Base-by-base conservation (phyloP, 2,329 filamentous ascomycete species). In the Plectosphaerella plurivora region DNA sequence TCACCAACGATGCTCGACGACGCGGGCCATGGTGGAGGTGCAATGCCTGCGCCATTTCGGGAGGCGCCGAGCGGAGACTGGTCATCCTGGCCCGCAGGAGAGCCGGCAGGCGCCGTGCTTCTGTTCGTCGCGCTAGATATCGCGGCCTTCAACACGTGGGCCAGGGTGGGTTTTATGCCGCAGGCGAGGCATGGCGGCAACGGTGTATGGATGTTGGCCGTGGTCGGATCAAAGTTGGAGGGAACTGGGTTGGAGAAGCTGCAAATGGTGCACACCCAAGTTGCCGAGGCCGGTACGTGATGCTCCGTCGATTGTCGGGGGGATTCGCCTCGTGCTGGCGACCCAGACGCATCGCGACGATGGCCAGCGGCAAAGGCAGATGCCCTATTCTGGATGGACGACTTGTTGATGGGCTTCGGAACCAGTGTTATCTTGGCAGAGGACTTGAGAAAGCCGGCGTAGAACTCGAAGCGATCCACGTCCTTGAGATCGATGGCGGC, bases 201-300 rank as follows among this genome's bases (percentile, higher is more conserved):
- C 9, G 86, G 87, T 5, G 89, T 96, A 57, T 91, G 84, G 18
- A 86, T 82, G 55, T 83, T 94, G 9, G 91, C 91, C 3, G 87
- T 86, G 1, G 86, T 79, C 0, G 91, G 89, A 62, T 97, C 93
- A 66, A 97, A 97, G 67, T 96, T 97, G 37, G 89, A 89, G 1
- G 94, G 92, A 1, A 97, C 85, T 0, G 90, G 87, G 63, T 97
- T 97, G 10, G 92, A 93, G 65, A 96, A 95, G 60, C 89, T 93
- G 76, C 93, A 97, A 63, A 97, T 97, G 2, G 89, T 88, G 72
- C 93, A 97, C 18, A 97, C 86, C 93, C 93, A 97, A 4, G 91
- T 97, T 6, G 89, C 90, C 54, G 77, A 81, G 58, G 77, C 79
- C 14, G 75, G 67, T 14, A 78, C 70, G 1, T 75, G 60, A 33